Evolutionary conservation across 2,329 filamentous ascomycete species (phyloP), one percentile per base, ranked within the genome.

Genomic region (Reticulascus tulasneorum): DNA sequence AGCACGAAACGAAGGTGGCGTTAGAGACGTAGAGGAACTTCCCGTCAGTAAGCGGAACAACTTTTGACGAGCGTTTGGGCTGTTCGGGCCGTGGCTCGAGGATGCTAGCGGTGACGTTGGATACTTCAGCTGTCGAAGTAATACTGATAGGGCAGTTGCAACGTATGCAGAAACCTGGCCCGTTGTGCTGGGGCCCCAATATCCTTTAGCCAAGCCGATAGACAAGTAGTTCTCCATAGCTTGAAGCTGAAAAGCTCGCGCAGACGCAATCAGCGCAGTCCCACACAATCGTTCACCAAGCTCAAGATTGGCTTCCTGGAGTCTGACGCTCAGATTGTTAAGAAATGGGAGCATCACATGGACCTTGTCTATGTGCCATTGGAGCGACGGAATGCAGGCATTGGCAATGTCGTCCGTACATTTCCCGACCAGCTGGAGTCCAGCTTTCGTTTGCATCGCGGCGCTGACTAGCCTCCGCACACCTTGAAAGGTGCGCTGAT

Each of bases 321-420:
- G 47, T 27, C 54, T 56, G 27, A 63, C 50, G 18, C 53, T 46
- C 11, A 71, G 35, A 41, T 69, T 67, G 35, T 68, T 64, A 17
- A 72, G 45, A 32, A 71, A 58, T 2, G 50, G 42, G 24, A 71
- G 47, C 15, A 63, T 40, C 10, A 56, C 54, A 16, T 58, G 54
- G 23, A 60, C 46, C 34, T 47, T 46, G 16, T 39, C 32, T 19
- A 17, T 29, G 23, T 13, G 37, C 16, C 12, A 6, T 15, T 30
- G 23, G 20, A 36, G 28, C 15, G 27, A 10, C 13, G 12, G 18
- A 7, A 30, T 24, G 5, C 39, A 17, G 7, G 29, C 31, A 8
- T 19, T 23, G 12, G 37, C 27, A 8, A 42, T 35, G n/a, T 28
- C 15, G 6, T 13, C 17, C 9, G 28, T 29, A 16, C 24, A 29